Conservation (phyloP, 345 rosid species). For the Bruguiera gymnorhiza region DNA sequence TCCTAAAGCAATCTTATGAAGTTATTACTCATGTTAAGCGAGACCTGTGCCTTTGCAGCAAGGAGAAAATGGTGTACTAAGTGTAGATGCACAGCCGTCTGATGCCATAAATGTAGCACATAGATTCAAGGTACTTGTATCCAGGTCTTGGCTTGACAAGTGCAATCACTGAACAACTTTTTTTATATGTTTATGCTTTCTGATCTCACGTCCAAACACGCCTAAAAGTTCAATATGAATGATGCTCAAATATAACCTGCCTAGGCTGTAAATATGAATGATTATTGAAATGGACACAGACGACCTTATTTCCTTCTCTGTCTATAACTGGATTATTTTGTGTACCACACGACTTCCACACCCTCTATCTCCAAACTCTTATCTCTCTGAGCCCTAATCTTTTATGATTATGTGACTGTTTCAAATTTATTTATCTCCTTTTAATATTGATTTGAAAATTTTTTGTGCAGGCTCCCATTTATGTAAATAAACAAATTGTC, state of each 20-base stretch:
- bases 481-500: slow-evolving; percentile 72
- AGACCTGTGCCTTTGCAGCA: slow-evolving; percentile 51
- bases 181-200: not conserved
- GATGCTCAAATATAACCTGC: not conserved
- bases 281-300: no score
- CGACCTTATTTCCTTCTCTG: no score
- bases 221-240: not conserved
- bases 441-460: slow-evolving; percentile 15
- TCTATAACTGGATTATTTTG: no score
- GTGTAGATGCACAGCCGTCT: slow-evolving; percentile 73
- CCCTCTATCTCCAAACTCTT: not conserved
- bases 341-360: not conserved
- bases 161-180: not conserved
- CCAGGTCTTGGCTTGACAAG: not conserved
- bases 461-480: slow-evolving; percentile 77
- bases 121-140: slow-evolving; percentile 49
- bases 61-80: slow-evolving; percentile 47
- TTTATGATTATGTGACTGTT: not conserved
- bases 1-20: slow-evolving; percentile 1
- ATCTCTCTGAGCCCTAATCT: not conserved
- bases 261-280: not conserved
- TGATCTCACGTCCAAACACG: not conserved
- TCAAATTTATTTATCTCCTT: slow-evolving; percentile 6
- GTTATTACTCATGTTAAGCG: slow-evolving; percentile 7
- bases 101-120: slow-evolving; percentile 84